These are phyloP conservation scores for Tuber calosporum DNA, from an alignment of 495 filamentous ascomycete species.

Conservation along the genomic window DNA sequence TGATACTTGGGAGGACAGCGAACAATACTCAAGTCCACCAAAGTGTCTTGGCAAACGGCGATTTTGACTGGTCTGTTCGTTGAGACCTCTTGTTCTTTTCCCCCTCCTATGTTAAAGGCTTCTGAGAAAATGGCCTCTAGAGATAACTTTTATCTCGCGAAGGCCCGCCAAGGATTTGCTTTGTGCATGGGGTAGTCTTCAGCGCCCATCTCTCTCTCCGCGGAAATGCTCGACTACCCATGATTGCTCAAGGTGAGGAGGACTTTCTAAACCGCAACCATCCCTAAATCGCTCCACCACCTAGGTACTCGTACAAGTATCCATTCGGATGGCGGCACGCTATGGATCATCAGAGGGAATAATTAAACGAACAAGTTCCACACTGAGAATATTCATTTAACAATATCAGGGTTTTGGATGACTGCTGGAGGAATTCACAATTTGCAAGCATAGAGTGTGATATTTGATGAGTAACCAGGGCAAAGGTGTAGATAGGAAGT, in stretches of 20 bases:
- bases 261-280: background rate
- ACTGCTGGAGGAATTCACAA: background rate
- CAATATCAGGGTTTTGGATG: background rate
- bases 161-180: background rate
- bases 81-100: too few relatives aligned
- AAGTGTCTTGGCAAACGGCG: too few relatives aligned
- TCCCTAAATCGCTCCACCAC: background rate
- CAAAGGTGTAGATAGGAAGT: background rate
- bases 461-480: background rate
- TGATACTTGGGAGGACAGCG: too few relatives aligned
- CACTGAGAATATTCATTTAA: background rate
- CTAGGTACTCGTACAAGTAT: too few relatives aligned
- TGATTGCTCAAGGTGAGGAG: background rate
- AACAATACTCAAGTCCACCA: too few relatives aligned
- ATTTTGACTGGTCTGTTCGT: too few relatives aligned
- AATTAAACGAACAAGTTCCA: background rate
- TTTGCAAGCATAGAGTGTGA: background rate
- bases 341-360: background rate
- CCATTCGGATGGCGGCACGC: background rate
- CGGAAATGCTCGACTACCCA: background rate
- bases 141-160: background rate
- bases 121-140: background rate
- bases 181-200: background rate
- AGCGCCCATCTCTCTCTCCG: too few relatives aligned
- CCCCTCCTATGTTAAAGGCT: too few relatives aligned